phyloP scores from a whole-genome alignment of 768 basidiomycete species.

The Roridomyces roridus region DNA sequence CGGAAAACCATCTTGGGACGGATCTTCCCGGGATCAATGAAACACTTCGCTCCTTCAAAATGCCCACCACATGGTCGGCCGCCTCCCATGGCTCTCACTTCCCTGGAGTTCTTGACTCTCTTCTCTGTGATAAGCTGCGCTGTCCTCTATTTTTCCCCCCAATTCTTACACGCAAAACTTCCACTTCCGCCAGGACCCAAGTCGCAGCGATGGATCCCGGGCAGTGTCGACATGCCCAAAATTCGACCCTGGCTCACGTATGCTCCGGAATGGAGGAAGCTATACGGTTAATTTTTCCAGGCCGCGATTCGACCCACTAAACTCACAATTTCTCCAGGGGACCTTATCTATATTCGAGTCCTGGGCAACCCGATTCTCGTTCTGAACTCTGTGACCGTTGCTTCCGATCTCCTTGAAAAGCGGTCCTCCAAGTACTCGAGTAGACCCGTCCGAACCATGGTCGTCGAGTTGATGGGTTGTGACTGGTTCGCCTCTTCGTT shows the following conservation, averaged over 20 bases:
- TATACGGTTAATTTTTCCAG: slow-evolving; percentile 41
- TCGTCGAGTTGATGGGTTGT: slow-evolving; percentile 55
- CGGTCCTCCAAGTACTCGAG: slow-evolving; percentile 52
- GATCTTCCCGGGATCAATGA: no score
- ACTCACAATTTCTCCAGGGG: no score
- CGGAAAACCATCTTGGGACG: no score
- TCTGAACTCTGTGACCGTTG: slow-evolving; percentile 47
- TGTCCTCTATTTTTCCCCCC: slow-evolving; percentile 21
- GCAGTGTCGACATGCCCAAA: slow-evolving; percentile 37
- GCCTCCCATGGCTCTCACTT: no score
- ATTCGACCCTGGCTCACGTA: slow-evolving; percentile 52
- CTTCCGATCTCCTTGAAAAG: slow-evolving; percentile 52
- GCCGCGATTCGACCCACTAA: no score
- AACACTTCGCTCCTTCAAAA: no score
- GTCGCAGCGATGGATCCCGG: slow-evolving; percentile 44
- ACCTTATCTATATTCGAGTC: slow-evolving; percentile 50
- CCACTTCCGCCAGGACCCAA: slow-evolving; percentile 51
- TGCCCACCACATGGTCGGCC: no score
- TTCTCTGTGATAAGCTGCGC: slow-evolving; percentile 21
- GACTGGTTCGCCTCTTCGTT: slow-evolving; percentile 49
- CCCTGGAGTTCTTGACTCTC: no score
- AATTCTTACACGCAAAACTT: slow-evolving; percentile 15
- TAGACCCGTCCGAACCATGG: slow-evolving; percentile 47
- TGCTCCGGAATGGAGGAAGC: slow-evolving; percentile 48
- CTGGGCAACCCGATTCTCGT: slow-evolving; percentile 54